Conservation (phyloP, 2,329 filamentous ascomycete species). For the Pyricularia sp. region DNA sequence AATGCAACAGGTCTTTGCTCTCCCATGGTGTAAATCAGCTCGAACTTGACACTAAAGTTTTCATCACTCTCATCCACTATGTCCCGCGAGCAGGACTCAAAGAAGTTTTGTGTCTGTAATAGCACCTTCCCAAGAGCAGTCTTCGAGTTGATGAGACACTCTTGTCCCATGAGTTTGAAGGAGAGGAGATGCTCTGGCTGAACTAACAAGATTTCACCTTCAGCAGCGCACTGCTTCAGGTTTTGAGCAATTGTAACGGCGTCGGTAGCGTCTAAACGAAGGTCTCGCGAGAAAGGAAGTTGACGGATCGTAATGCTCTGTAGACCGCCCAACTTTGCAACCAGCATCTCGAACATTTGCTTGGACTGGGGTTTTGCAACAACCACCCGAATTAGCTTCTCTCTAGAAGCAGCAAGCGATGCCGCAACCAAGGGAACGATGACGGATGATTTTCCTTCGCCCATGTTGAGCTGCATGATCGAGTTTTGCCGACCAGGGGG, state of each 20-base stretch:
- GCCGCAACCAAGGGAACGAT: conserved; percentile 56
- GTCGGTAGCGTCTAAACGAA: conserved; percentile 17
- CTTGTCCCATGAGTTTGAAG: conserved; percentile 51
- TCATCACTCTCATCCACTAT: conserved; percentile 59
- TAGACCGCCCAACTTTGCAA: conserved; percentile 44
- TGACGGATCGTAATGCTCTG: conserved; percentile 43
- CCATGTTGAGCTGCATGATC: conserved; percentile 62
- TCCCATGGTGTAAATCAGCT: conserved; percentile 55
- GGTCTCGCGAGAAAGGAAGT: conserved; percentile 47
- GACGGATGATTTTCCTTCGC: conserved; percentile 59
- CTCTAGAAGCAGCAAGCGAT: conserved; percentile 36
- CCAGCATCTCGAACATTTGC: conserved; percentile 50
- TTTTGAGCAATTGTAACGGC: conserved; percentile 26
- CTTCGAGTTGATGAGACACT: background rate
- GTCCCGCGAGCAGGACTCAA: conserved; percentile 35
- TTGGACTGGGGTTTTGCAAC: conserved; percentile 51
- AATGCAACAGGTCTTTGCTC: conserved; percentile 38
- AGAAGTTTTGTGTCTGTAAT: background rate
- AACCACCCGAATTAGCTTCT: conserved; percentile 44
- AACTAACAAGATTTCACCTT: conserved; percentile 45
- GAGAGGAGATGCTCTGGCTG: conserved; percentile 58
- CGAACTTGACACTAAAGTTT: conserved; percentile 49
- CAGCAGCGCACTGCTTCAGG: conserved; percentile 33
- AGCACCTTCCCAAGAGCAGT: background rate
- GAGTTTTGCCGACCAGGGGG: conserved; percentile 31